Conservation (phyloP, 495 filamentous ascomycete genomes). For the Penicillium crystallinum region DNA sequence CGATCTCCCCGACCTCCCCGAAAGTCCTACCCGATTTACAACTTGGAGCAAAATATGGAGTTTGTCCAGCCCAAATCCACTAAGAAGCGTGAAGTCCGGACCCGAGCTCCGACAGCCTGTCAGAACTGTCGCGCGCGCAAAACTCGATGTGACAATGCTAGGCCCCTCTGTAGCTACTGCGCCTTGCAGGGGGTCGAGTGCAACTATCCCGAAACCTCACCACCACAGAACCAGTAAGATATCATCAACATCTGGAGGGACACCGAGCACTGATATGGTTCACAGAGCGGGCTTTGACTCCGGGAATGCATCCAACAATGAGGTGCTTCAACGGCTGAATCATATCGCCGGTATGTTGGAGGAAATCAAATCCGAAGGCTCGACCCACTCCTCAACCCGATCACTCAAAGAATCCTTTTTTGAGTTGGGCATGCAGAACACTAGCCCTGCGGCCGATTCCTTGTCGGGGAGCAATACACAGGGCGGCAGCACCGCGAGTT, state of each 20-base stretch:
- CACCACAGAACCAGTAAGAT: conserved; percentile 20
- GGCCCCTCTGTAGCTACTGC: conserved; percentile 27
- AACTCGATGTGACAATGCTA: conserved; percentile 27
- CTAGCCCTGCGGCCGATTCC: conserved; percentile 12
- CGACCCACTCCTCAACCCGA: conserved; percentile 12
- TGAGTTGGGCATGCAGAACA: conserved; percentile 11
- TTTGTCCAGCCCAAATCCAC: conserved; percentile 6
- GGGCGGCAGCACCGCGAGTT: conserved; percentile 2
- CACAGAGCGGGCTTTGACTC: conserved; percentile 17
- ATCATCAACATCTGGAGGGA: background rate
- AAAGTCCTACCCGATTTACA: conserved; percentile 6
- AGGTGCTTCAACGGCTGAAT: conserved; percentile 19
- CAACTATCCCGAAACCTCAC: conserved; percentile 24
- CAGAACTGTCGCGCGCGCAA: conserved; percentile 27
- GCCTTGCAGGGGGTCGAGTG: conserved; percentile 20
- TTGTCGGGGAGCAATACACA: conserved; percentile 9
- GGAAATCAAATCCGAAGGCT: conserved; percentile 20
- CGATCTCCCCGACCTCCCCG: conserved; percentile 17
- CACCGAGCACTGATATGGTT: background rate
- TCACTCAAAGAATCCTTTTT: conserved; percentile 17
- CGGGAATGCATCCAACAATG: conserved; percentile 12
- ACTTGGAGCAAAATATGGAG: conserved; percentile 14
- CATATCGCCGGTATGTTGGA: conserved; percentile 23
- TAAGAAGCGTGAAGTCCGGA: conserved; percentile 25
- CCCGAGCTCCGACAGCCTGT: conserved; percentile 27